phyloP scores from a whole-genome alignment of 192 early-diverging fungal species.

The Backusella circina region DNA sequence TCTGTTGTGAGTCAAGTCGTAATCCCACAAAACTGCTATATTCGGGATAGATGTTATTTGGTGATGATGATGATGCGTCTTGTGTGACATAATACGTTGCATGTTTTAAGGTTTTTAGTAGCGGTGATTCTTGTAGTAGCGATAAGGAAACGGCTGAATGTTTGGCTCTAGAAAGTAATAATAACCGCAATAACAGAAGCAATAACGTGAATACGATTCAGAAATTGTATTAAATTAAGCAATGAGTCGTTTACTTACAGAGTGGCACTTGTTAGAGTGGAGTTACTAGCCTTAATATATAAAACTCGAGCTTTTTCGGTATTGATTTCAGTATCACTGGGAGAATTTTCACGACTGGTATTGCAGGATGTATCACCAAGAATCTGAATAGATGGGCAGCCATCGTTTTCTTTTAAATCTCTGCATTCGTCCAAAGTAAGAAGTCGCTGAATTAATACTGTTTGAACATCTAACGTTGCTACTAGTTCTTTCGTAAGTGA shows the following conservation, averaged over 20 bases:
- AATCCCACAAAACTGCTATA: conserved; percentile 36
- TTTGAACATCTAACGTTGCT: conserved; percentile 7
- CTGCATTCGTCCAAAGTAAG: conserved; percentile 17
- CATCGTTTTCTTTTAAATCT: conserved; percentile 6
- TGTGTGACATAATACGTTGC: neutral
- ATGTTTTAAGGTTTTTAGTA: neutral
- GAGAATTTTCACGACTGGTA: neutral
- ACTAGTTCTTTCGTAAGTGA: conserved; percentile 15
- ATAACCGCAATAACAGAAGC: neutral
- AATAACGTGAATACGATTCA: neutral
- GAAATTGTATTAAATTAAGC: neutral
- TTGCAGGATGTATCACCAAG: neutral
- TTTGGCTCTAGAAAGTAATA: neutral
- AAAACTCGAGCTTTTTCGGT: neutral
- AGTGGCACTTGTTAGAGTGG: neutral
- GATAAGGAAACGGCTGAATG: neutral
- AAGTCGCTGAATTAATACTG: conserved; percentile 20
- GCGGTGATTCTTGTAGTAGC: conserved; percentile 10
- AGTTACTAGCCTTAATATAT: conserved; percentile 1
- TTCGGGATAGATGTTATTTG: conserved; percentile 1
- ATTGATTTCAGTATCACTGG: neutral
- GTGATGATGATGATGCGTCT: neutral
- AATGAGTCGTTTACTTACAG: neutral
- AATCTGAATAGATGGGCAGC: conserved; percentile 1
- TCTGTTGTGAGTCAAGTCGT: conserved; percentile 34